Percentiles rank a stretch among this genome's conserved stretches.
Evolutionary conservation across 371 early-diverging fungal species (phyloP).

Genomic region (Massospora cicadina): DNA sequence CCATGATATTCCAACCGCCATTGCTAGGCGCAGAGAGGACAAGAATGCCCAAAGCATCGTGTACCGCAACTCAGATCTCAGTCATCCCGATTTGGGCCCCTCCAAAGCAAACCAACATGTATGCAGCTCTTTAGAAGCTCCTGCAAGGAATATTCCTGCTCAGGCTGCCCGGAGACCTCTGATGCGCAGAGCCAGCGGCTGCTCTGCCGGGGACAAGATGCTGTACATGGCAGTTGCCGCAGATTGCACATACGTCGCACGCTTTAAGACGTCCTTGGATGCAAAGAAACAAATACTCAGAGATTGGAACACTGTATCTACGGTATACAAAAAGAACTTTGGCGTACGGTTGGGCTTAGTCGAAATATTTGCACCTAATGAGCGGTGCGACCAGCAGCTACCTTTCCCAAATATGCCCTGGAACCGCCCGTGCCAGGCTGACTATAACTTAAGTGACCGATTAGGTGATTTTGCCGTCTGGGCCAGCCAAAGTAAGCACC

Average conservation of each 20-base stretch:
- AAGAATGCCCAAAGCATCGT: constrained; percentile 27
- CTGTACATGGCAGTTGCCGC: constrained; percentile 41
- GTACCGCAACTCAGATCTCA: constrained; percentile 23
- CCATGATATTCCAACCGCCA: constrained; percentile 21
- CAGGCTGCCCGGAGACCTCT: constrained; percentile 11
- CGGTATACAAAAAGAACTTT: constrained; percentile 76
- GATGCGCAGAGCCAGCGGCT: constrained; percentile 12
- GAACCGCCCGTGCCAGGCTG: constrained; percentile 60
- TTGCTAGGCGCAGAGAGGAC: background rate
- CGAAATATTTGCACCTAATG: constrained; percentile 45
- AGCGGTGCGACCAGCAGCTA: constrained; percentile 32
- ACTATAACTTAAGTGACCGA: constrained; percentile 55
- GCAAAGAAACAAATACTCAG: constrained; percentile 51
- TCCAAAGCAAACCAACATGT: background rate
- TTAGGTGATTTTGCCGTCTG: constrained; percentile 79
- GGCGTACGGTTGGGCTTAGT: constrained; percentile 75
- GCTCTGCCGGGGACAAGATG: constrained; percentile 14
- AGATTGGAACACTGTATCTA: constrained; percentile 58
- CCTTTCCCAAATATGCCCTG: constrained; percentile 28
- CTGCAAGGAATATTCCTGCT: background rate
- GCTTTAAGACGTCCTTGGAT: constrained; percentile 29
- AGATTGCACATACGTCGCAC: constrained; percentile 51
- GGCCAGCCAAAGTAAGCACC: constrained; percentile 48
- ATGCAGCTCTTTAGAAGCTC: background rate
- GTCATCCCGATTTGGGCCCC: background rate